These are phyloP conservation scores for Suillus luteus DNA, from an alignment of 768 basidiomycete genomes.

Conservation along the genomic window DNA sequence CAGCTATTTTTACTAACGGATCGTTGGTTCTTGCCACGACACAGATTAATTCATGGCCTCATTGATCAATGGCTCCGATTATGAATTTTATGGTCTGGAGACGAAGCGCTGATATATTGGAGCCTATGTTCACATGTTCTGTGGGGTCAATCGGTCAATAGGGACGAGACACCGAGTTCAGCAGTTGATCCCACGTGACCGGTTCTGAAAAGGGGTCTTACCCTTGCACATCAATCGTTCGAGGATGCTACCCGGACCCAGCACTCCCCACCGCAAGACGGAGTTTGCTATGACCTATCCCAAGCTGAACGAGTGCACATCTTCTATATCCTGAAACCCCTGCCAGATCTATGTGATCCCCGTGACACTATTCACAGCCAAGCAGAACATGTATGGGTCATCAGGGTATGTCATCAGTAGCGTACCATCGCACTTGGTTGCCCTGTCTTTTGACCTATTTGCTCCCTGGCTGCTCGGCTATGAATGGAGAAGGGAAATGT, in stretches of 20 bases:
- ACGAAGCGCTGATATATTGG: neutral
- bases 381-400: neutral
- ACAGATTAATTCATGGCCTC: neutral
- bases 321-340: neutral
- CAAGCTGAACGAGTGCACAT: neutral
- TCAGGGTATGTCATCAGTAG: neutral
- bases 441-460: neutral
- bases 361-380: neutral
- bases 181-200: neutral
- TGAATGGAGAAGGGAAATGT: neutral
- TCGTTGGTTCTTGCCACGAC: neutral
- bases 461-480: neutral
- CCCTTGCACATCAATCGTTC: neutral
- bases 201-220: neutral
- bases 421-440: neutral
- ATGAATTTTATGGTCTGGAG: neutral
- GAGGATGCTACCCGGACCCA: neutral
- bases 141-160: neutral
- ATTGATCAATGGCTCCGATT: neutral
- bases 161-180: neutral
- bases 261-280: neutral
- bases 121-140: neutral
- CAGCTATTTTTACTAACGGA: neutral
- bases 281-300: neutral
- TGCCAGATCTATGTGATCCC: neutral